phyloP scores from a whole-genome alignment of 805 yeast genomes.

The Cyberlindnera japonica region DNA sequence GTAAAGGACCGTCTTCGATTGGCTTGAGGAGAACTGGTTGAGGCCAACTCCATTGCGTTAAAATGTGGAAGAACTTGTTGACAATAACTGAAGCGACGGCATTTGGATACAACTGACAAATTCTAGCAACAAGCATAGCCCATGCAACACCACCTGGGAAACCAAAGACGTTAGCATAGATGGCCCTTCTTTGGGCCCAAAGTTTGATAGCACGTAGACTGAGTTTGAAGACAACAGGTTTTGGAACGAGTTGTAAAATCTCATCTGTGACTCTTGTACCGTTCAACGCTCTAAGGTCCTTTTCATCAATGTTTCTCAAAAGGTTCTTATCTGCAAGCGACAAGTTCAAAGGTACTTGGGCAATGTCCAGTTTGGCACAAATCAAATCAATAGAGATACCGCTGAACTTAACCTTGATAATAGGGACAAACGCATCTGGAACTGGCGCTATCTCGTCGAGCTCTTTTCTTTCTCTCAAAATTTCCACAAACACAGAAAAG shows the following conservation, averaged over 20 bases:
- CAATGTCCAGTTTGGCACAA: slow-evolving; percentile 76
- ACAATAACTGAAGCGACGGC: slow-evolving; percentile 91
- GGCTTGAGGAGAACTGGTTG: slow-evolving; percentile 92
- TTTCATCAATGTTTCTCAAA: slow-evolving; percentile 83
- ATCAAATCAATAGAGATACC: slow-evolving; percentile 94
- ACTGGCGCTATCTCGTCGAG: slow-evolving; percentile 89
- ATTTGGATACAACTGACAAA: slow-evolving; percentile 94
- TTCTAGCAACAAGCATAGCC: slow-evolving; percentile 99
- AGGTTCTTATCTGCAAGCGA: slow-evolving; percentile 82
- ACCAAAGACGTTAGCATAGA: slow-evolving; percentile 92
- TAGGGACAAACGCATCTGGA: slow-evolving; percentile 97
- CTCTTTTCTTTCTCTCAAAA: slow-evolving; percentile 72
- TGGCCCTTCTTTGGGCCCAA: slow-evolving; percentile 95
- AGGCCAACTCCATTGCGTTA: slow-evolving; percentile 95
- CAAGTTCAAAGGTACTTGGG: slow-evolving; percentile 74
- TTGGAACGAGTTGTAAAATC: slow-evolving; percentile 84
- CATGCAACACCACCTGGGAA: slow-evolving; percentile 99
- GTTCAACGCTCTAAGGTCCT: slow-evolving; percentile 82
- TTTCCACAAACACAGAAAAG: slow-evolving; percentile 70
- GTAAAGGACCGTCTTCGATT: slow-evolving; percentile 96
- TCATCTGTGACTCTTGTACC: slow-evolving; percentile 98
- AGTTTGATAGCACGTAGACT: slow-evolving; percentile 89
- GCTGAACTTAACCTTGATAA: slow-evolving; percentile 80
- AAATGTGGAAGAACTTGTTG: slow-evolving; percentile 82
- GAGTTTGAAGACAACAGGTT: slow-evolving; percentile 86